A percentile compares a stretch with the other conserved stretches of the same genome.
Evolutionary conservation across 2,329 filamentous ascomycete genomes (phyloP).

Genomic region (Aotearoamyces nothofagi): DNA sequence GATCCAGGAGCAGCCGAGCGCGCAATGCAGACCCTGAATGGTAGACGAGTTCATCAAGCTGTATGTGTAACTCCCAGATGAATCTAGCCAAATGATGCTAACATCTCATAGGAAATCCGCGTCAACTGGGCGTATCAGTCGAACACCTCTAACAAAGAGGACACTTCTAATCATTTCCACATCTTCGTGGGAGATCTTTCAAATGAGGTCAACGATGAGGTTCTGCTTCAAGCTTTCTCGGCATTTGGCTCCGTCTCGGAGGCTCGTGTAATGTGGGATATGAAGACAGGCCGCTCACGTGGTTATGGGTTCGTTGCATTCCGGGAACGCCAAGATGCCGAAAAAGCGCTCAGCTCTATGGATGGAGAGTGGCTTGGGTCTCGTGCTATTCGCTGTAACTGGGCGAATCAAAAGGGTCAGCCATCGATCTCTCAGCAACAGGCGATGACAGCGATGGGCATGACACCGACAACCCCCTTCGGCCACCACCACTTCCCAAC

Average conservation of each 20-base stretch:
- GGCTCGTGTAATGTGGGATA: constrained; percentile 99
- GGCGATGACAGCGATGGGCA: constrained; percentile 92
- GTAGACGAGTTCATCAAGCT: constrained; percentile 85
- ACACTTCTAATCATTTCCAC: constrained; percentile 96
- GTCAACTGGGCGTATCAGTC: constrained; percentile 99
- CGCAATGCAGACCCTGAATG: constrained; percentile 94
- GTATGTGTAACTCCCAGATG: constrained; percentile 34
- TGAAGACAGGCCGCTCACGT: constrained; percentile 97
- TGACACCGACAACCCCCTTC: constrained; percentile 93
- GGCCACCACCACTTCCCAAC: constrained; percentile 97
- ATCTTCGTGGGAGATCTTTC: constrained; percentile 97
- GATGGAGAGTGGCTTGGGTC: constrained; percentile 98
- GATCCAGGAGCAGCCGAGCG: constrained; percentile 92
- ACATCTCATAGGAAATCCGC: constrained; percentile 85
- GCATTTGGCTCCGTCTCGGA: constrained; percentile 93
- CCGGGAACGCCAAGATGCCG: constrained; percentile 82
- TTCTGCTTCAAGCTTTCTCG: constrained; percentile 85
- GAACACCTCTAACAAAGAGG: constrained; percentile 86
- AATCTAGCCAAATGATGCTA: neutral
- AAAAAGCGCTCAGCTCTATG: constrained; percentile 95
- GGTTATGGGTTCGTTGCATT: constrained; percentile 98
- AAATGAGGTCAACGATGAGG: constrained; percentile 97
- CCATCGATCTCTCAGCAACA: constrained; percentile 97
- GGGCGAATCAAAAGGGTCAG: constrained; percentile 99
- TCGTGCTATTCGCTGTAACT: constrained; percentile 96